Conservation (phyloP, 768 basidiomycete genomes). For the Serpula lacrymans region DNA sequence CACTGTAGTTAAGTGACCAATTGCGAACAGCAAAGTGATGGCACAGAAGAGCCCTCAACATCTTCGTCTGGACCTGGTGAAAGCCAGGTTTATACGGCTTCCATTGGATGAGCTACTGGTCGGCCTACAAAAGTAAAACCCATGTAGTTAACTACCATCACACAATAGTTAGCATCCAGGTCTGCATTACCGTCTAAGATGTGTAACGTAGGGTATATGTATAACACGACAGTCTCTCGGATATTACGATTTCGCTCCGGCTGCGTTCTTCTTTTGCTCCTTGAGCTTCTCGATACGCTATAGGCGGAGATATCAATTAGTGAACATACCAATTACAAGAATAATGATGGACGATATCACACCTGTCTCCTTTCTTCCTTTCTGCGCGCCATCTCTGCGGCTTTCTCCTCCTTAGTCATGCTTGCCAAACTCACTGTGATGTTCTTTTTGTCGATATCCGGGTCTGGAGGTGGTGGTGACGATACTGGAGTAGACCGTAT, state of each 20-base stretch:
- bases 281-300: conserved; percentile 79
- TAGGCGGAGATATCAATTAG: neutral
- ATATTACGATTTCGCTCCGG: conserved; percentile 22
- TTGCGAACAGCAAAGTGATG: conserved; percentile 31
- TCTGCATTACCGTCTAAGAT: too few relatives aligned
- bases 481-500: conserved; percentile 22
- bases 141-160: too few relatives aligned
- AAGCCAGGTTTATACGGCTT: conserved; percentile 68
- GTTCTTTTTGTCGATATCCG: conserved; percentile 10
- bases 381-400: conserved; percentile 85
- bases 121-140: conserved; percentile 16
- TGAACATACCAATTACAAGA: neutral
- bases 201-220: too few relatives aligned
- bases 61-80: conserved; percentile 40
- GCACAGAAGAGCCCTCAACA: conserved; percentile 16
- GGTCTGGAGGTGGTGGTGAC: conserved; percentile 12
- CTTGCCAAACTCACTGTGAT: conserved; percentile 32
- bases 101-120: conserved; percentile 63
- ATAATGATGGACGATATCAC: conserved; percentile 14
- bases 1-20: conserved; percentile 42
- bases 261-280: conserved; percentile 67
- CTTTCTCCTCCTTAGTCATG: conserved; percentile 88
- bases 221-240: too few relatives aligned
- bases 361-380: conserved; percentile 93
- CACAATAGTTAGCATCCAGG: neutral